Base-by-base conservation (phyloP, 1,139 yeast genomes). In the Pichia cactophila region DNA sequence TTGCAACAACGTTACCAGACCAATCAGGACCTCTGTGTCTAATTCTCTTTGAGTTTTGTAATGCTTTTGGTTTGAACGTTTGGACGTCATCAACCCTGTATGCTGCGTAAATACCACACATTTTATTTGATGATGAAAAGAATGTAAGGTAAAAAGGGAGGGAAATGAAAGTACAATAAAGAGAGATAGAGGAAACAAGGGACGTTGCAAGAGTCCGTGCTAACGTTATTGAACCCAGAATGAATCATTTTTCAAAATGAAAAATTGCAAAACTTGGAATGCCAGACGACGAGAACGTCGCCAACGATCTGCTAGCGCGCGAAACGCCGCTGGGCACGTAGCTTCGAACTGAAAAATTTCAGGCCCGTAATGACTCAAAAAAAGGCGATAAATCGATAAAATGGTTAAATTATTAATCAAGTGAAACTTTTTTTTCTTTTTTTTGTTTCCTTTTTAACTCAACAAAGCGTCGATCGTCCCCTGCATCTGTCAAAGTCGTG, bases 1-100 rank as follows among this genome's bases (percentile, higher is more conserved):
- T 87, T 64, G 82, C 80, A 58, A 78, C 73, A 57, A 78, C 69
- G 80, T 88, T 89, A 64, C 98, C 98, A 44, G 90, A 80, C 98
- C 98, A 92, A 72, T 92, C 98, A 58, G 98, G 98, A 61, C 98
- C 98, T 72, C 98, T 85, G 71, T 92, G 98, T 73, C 98, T 85
- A 67, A 90, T 84, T 70, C 89, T 78, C 71, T 89, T 90, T 57
- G 97, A 79, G 66, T 87, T 78, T 67, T 87, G 94, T 57, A 92
- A 76, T 45, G 97, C 97, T 66, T 82, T 83, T 52, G 83, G 78
- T 71, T 90, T 92, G 77, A 87, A 92, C 52, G 76, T 72, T 61
- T 84, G 83, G 54, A 86, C 81, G 57, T 88, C 86, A 46, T 83
- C 85, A 65, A 86, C 90, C 69, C 77, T 83, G 70, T 77, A 88